A percentile compares a stretch with the other conserved stretches of the same genome.
These are phyloP conservation scores for Porpolomopsis calyptriformis DNA, from an alignment of 768 basidiomycete genomes.

Conservation along the genomic window DNA sequence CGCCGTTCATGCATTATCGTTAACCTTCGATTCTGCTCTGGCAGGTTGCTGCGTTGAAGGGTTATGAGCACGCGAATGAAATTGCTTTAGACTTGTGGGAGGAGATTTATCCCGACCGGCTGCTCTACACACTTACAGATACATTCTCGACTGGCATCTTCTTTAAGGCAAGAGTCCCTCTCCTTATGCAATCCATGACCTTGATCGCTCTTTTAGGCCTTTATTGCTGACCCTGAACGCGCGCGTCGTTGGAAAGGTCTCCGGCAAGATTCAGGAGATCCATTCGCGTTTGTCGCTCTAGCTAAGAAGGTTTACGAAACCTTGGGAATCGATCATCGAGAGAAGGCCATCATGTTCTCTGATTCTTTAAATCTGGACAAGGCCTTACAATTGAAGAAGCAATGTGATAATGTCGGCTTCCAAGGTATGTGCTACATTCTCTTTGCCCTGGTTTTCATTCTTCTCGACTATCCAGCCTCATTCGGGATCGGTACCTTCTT, in stretches of 20 bases:
- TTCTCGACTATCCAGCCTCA: constrained; percentile 47
- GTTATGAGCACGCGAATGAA: constrained; percentile 69
- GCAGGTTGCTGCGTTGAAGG: constrained; percentile 73
- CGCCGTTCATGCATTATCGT: background rate
- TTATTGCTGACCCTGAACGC: constrained; percentile 41
- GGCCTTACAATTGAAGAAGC: constrained; percentile 56
- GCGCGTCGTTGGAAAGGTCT: constrained; percentile 71
- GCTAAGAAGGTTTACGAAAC: constrained; percentile 63
- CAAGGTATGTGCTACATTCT: constrained; percentile 29
- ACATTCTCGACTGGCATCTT: constrained; percentile 87
- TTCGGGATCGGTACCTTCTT: constrained; percentile 93
- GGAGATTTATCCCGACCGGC: constrained; percentile 44
- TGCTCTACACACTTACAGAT: constrained; percentile 81
- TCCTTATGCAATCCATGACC: background rate
- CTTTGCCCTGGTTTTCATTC: constrained; percentile 3
- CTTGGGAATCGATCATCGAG: constrained; percentile 54
- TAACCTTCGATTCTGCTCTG: constrained; percentile 5
- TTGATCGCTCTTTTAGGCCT: constrained; percentile 42
- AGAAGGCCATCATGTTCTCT: constrained; percentile 74
- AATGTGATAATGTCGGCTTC: constrained; percentile 67
- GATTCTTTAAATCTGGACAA: constrained; percentile 69
- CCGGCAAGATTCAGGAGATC: constrained; percentile 92
- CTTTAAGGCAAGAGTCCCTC: constrained; percentile 45
- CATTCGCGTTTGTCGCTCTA: constrained; percentile 64
- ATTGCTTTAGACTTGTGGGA: constrained; percentile 83